Evolutionary conservation across 2,329 filamentous ascomycete species (phyloP).

Genomic region (Pseudocercospora vitis): DNA sequence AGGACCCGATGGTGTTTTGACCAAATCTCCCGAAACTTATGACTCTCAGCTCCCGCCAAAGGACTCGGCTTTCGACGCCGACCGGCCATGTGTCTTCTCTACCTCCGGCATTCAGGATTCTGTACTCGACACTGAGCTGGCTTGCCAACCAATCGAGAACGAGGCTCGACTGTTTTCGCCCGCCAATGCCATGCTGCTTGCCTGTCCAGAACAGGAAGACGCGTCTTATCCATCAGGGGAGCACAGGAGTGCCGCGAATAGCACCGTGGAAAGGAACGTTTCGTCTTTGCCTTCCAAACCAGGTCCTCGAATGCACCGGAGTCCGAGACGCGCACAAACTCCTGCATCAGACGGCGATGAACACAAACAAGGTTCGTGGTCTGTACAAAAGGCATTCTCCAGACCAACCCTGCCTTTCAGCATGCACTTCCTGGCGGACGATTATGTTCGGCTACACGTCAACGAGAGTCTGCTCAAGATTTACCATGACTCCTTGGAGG

Average conservation of each 20-base stretch:
- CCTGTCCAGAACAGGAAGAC: not conserved
- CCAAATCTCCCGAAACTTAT: not conserved
- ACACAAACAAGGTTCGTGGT: not conserved
- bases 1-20: not conserved
- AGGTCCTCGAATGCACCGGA: too few relatives aligned
- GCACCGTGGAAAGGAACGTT: not conserved
- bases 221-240: not conserved
- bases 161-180: not conserved
- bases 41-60: too few relatives aligned
- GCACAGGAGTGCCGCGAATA: not conserved
- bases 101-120: not conserved
- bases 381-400: constrained; percentile 7
- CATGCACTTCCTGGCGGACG: constrained; percentile 17
- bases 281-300: too few relatives aligned
- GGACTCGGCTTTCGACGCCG: not conserved
- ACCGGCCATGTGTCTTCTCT: not conserved
- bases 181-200: not conserved
- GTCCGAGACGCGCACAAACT: not conserved
- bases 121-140: not conserved
- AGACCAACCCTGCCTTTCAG: constrained; percentile 16
- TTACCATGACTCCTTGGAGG: constrained; percentile 25
- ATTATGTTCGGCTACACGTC: constrained; percentile 20
- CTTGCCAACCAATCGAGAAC: not conserved
- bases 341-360: not conserved
- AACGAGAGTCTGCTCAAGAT: constrained; percentile 21